A percentile compares a stretch with the other conserved stretches of the same genome.
These are phyloP conservation scores for Colletotrichum phormii DNA, from an alignment of 2,329 filamentous ascomycete species.

Conservation along the genomic window DNA sequence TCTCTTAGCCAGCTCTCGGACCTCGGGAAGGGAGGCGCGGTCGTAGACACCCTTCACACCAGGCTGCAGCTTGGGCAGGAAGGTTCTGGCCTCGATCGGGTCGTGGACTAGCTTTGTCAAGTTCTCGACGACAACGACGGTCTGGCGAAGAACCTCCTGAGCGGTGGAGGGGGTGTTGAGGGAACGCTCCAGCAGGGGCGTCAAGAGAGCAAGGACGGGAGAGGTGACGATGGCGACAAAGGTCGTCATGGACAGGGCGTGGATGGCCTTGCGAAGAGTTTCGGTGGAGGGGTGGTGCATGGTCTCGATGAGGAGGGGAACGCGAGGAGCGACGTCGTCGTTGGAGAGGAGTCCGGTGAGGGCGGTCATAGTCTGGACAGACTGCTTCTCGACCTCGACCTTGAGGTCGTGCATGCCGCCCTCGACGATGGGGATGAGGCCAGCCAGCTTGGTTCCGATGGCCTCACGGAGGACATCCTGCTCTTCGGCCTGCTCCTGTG, in stretches of 20 bases:
- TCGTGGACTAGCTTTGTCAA: conserved; percentile 97
- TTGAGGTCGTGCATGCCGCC: conserved; percentile 97
- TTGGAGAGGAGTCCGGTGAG: conserved; percentile 92
- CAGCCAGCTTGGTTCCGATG: conserved; percentile 89
- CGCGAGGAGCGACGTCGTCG: conserved; percentile 93
- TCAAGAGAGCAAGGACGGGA: conserved; percentile 92
- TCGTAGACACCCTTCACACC: conserved; percentile 91
- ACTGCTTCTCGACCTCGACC: conserved; percentile 86
- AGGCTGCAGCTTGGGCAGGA: conserved; percentile 93
- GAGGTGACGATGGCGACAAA: conserved; percentile 97
- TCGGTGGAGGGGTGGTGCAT: conserved; percentile 94
- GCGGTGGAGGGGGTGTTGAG: conserved; percentile 91
- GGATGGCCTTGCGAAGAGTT: conserved; percentile 93
- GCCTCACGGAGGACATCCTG: conserved; percentile 91
- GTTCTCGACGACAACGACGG: conserved; percentile 97
- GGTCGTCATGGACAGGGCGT: conserved; percentile 96
- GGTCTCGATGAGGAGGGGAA: conserved; percentile 91
- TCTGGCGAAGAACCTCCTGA: conserved; percentile 95
- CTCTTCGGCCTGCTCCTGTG: conserved; percentile 84
- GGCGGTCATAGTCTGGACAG: conserved; percentile 91
- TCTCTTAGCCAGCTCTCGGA: conserved; percentile 87
- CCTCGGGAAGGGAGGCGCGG: conserved; percentile 91
- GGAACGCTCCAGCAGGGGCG: conserved; percentile 92
- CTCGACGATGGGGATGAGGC: conserved; percentile 91
- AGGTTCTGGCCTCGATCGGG: conserved; percentile 92